Evolutionary conservation across 1,139 yeast species (phyloP).

Genomic region (Scheffersomyces lignicola): DNA sequence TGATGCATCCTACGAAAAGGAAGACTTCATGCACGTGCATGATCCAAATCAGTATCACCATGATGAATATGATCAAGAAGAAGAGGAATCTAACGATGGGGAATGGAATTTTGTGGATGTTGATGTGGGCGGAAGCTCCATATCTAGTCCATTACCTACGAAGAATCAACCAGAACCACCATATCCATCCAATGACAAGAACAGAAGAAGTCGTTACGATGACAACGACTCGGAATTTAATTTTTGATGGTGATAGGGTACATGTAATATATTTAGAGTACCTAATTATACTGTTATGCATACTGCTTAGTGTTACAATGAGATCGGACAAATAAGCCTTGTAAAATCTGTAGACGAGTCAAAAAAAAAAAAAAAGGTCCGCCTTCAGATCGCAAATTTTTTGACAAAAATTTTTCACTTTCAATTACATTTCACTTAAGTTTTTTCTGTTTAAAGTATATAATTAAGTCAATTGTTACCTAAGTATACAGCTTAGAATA

Average conservation of each 20-base stretch:
- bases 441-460: too few species aligned
- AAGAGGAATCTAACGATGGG: conserved; percentile 13
- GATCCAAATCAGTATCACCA: conserved; percentile 5
- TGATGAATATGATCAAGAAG: conserved; percentile 10
- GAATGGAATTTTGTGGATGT: conserved; percentile 13
- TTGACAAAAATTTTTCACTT: too few species aligned
- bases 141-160: conserved; percentile 7
- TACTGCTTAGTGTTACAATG: too few species aligned
- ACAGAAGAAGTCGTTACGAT: conserved; percentile 9
- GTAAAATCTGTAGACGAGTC: too few species aligned
- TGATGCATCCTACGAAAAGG: not conserved
- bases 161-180: conserved; percentile 12
- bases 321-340: too few species aligned
- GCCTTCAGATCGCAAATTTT: too few species aligned
- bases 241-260: too few species aligned
- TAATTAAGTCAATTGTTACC: conserved; percentile 1
- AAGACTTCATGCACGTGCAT: not conserved
- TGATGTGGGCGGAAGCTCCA: conserved; percentile 13
- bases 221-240: conserved; percentile 21
- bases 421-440: too few species aligned
- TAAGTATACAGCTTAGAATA: too few species aligned
- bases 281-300: too few species aligned
- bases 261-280: too few species aligned
- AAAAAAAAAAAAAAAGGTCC: too few species aligned
- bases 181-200: conserved; percentile 12